Conservation (phyloP, 2,329 filamentous ascomycete genomes). For the Pseudogymnoascus sp. region DNA sequence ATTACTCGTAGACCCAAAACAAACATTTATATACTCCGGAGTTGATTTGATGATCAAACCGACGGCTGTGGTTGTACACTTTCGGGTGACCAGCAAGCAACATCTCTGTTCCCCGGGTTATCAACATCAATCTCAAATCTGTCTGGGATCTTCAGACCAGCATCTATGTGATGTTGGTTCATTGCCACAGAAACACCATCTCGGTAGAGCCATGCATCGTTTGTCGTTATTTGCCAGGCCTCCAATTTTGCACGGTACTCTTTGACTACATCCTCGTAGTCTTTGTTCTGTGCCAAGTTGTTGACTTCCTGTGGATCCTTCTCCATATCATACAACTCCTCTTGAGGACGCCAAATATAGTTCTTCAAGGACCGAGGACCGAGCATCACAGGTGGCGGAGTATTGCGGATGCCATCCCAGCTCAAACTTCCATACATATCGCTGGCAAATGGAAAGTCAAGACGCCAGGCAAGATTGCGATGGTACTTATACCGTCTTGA, state of each 20-base stretch:
- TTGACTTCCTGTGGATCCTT: slow-evolving; percentile 37
- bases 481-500: slow-evolving; percentile 39
- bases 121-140: slow-evolving; percentile 14
- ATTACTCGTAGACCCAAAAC: background rate
- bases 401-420: slow-evolving; percentile 35
- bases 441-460: slow-evolving; percentile 41
- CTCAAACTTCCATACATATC: slow-evolving; percentile 38
- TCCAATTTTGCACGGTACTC: slow-evolving; percentile 22
- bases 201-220: slow-evolving; percentile 14
- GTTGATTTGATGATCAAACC: background rate
- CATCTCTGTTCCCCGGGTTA: slow-evolving; percentile 9
- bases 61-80: background rate
- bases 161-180: slow-evolving; percentile 13
- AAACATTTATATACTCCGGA: background rate
- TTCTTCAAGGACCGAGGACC: slow-evolving; percentile 33
- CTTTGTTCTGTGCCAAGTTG: slow-evolving; percentile 33
- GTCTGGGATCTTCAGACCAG: slow-evolving; percentile 12
- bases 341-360: slow-evolving; percentile 36
- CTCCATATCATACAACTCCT: slow-evolving; percentile 40
- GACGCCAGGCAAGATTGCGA: slow-evolving; percentile 40
- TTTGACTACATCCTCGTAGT: slow-evolving; percentile 26
- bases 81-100: slow-evolving; percentile 2
- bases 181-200: slow-evolving; percentile 12
- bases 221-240: slow-evolving; percentile 13
- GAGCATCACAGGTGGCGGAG: slow-evolving; percentile 25